Percentiles rank a stretch among this genome's conserved stretches.
These are phyloP conservation scores for Macrophomina phaseolina DNA, from an alignment of 2,329 filamentous ascomycete species.

Conservation along the genomic window DNA sequence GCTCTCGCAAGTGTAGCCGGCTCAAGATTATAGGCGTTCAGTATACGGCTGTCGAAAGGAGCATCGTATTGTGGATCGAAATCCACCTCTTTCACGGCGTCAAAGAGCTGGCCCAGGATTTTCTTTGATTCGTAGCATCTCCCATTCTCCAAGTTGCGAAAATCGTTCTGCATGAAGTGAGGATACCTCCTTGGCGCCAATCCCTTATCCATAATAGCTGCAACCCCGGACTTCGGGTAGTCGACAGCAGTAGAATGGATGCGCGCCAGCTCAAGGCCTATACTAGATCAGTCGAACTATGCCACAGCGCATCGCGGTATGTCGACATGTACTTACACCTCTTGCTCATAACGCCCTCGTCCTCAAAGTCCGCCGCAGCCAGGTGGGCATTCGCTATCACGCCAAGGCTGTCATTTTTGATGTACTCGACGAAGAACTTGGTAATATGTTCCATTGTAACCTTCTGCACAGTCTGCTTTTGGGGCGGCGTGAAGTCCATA, in stretches of 20 bases:
- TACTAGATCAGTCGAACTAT: conserved; percentile 5
- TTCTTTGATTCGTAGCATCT: conserved; percentile 69
- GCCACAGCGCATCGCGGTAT: too few relatives aligned
- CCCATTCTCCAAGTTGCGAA: conserved; percentile 44
- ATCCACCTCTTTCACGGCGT: conserved; percentile 70
- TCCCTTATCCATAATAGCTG: conserved; percentile 68
- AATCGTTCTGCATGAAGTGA: conserved; percentile 83
- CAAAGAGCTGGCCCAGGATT: conserved; percentile 82
- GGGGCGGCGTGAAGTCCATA: conserved; percentile 74
- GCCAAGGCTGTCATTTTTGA: conserved; percentile 85
- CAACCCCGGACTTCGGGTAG: conserved; percentile 86
- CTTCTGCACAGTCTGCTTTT: conserved; percentile 62
- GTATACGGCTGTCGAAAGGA: conserved; percentile 77
- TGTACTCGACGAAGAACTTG: conserved; percentile 87
- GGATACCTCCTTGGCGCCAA: conserved; percentile 72
- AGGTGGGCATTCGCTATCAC: conserved; percentile 83
- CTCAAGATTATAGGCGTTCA: conserved; percentile 65
- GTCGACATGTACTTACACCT: conserved; percentile 62
- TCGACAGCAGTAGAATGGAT: conserved; percentile 93
- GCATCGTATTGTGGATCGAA: conserved; percentile 76
- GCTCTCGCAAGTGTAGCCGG: conserved; percentile 64
- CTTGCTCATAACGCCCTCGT: conserved; percentile 67
- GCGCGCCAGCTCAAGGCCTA: conserved; percentile 71
- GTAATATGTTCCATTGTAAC: conserved; percentile 77
- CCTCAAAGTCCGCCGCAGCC: conserved; percentile 71